Base-by-base conservation (phyloP, 345 rosid genomes). In the Barbarea vulgaris region DNA sequence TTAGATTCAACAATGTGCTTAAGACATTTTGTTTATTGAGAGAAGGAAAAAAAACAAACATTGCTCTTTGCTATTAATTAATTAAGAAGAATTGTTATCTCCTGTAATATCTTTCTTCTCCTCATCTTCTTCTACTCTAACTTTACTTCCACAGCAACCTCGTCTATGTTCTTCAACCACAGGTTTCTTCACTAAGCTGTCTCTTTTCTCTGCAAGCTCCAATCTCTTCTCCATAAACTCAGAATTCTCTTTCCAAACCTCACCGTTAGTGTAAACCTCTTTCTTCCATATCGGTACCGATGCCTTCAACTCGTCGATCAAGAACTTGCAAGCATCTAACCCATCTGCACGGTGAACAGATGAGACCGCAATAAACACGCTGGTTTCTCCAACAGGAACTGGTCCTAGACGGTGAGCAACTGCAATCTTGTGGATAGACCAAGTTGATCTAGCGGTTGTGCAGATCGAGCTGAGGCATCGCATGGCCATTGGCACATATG, bases 201-300 rank as follows among this genome's bases (percentile, higher is more conserved):
- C 54, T 14, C 75, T 75, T 4, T 71, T 77, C 69, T 84, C 86
- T 10, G 86, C 82, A 12, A 83, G 88, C 72, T 83, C 89, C 9
- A 76, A 51, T 70, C 85, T 85, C 59, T 91, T 84, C 81, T 85
- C 89, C 65, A 82, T 25, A 58, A 95, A 95, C 82, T 95, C 97
- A 0, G 85, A 70, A 74, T 95, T 95, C 83, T 95, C 98, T 82
- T 95, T 95, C 98, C 99, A 95, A 60, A 92, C 80, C 79, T 92
- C 96, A 46, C 98, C 99, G 58, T 87, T 85, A 15, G 88, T 66
- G 69, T 95, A 92, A 34, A 95, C 89, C 80, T 95, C 98, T 77
- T 95, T 90, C 88, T 95, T 95, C 97, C 97, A 95, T 39, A 90
- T 88, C 1, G 97, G 97, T 65, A 92, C 97, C 4, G 96, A 75